Evolutionary conservation across 805 yeast genomes (phyloP).

Genomic region (Starmera caribaea): DNA sequence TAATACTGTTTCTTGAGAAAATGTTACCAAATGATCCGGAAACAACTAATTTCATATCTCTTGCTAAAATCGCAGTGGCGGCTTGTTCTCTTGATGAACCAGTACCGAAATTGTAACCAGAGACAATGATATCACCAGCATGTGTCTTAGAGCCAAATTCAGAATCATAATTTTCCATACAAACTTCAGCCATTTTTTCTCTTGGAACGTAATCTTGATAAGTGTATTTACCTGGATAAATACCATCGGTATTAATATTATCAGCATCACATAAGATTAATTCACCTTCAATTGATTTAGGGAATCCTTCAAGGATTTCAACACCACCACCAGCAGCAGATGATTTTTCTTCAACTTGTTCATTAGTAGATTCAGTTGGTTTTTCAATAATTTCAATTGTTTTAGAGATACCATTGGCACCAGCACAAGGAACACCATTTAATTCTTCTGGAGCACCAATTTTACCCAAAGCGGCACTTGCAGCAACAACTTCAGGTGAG

Average conservation of each 20-base stretch:
- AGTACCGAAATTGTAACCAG: slow-evolving; percentile 96
- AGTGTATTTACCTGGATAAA: slow-evolving; percentile 97
- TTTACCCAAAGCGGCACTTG: slow-evolving; percentile 91
- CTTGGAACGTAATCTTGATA: slow-evolving; percentile 95
- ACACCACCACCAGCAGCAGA: slow-evolving; percentile 35
- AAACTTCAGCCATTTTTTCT: slow-evolving; percentile 96
- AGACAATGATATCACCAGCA: slow-evolving; percentile 81
- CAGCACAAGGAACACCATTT: slow-evolving; percentile 44
- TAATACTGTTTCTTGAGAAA: slow-evolving; percentile 90
- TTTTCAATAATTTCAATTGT: slow-evolving; percentile 22
- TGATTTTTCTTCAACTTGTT: slow-evolving; percentile 17
- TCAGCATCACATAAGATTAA: slow-evolving; percentile 94
- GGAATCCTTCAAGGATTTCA: slow-evolving; percentile 87
- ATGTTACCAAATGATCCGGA: slow-evolving; percentile 98
- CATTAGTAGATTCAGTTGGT: slow-evolving; percentile 16
- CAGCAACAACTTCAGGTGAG: slow-evolving; percentile 97
- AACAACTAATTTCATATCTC: slow-evolving; percentile 86
- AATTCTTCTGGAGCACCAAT: slow-evolving; percentile 91
- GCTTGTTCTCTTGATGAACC: slow-evolving; percentile 99
- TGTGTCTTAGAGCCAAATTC: slow-evolving; percentile 76
- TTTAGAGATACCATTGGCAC: slow-evolving; percentile 39
- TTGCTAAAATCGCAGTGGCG: slow-evolving; percentile 93
- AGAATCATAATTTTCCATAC: slow-evolving; percentile 97
- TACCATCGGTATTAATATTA: slow-evolving; percentile 95
- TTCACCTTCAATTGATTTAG: slow-evolving; percentile 82